phyloP scores from a whole-genome alignment of 1,139 yeast species.

The Blastobotrys apis region DNA sequence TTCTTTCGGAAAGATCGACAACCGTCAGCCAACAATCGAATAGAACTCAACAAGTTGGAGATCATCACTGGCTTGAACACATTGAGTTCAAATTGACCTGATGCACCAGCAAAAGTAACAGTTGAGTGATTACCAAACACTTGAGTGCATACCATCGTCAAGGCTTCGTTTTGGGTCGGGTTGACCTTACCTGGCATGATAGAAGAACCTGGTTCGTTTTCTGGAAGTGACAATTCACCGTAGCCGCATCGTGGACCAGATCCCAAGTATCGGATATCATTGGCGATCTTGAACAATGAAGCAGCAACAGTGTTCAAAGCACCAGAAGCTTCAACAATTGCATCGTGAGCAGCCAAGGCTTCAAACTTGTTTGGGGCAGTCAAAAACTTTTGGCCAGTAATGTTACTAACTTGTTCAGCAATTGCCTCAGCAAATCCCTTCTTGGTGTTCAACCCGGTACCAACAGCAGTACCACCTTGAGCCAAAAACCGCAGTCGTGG shows the following conservation, averaged over 20 bases:
- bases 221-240: slow-evolving; percentile 92
- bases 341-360: slow-evolving; percentile 98
- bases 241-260: slow-evolving; percentile 99
- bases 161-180: slow-evolving; percentile 98
- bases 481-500: slow-evolving; percentile 80
- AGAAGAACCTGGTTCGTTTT: slow-evolving; percentile 98
- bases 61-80: slow-evolving; percentile 97
- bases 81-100: slow-evolving; percentile 96
- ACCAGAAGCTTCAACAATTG: slow-evolving; percentile 95
- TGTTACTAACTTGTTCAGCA: slow-evolving; percentile 70
- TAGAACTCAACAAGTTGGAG: slow-evolving; percentile 79
- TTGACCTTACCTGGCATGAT: slow-evolving; percentile 99
- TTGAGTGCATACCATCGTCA: slow-evolving; percentile 97
- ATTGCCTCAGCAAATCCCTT: slow-evolving; percentile 83
- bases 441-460: slow-evolving; percentile 93
- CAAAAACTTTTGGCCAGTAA: slow-evolving; percentile 82
- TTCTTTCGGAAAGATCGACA: slow-evolving; percentile 81
- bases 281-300: slow-evolving; percentile 91
- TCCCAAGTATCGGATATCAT: slow-evolving; percentile 96
- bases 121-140: slow-evolving; percentile 95
- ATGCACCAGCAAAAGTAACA: slow-evolving; percentile 95
- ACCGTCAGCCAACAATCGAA: slow-evolving; percentile 88
- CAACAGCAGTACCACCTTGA: slow-evolving; percentile 99
- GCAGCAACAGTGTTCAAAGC: slow-evolving; percentile 93
- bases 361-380: slow-evolving; percentile 99